Evolutionary conservation across 1,139 yeast species (phyloP), one percentile per base, ranked within the genome.

Genomic region (Zygoascus hellenicus): DNA sequence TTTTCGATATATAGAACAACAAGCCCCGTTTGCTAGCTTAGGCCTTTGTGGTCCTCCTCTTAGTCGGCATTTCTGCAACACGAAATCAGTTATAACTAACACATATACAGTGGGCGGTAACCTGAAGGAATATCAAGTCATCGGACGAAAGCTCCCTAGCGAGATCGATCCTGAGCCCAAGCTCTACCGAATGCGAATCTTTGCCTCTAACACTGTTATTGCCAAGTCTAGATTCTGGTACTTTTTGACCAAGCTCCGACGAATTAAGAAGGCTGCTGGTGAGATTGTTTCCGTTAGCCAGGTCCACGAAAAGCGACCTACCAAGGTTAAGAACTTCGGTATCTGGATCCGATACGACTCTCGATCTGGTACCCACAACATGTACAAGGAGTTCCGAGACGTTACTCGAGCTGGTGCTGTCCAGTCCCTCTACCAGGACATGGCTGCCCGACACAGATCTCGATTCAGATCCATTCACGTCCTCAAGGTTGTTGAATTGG

Each of bases 181-280:
- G 84, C 88, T 92, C 80, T 92, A 83, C 96, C 89, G 98, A 76
- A 92, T 92, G 97, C 89, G 97, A 83, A 89, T 92, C 78, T 92
- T 92, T 77, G 99, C 99, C 71, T 94, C 97, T 70, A 92, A 92
- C 80, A 85, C 81, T 66, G 97, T 92, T 75, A 95, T 92, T 74
- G 99, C 99, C 74, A 92, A 92, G 84, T 92, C 99, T 70, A 92
- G 99, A 80, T 92, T 89, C 96, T 92, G 99, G 99, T 94, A 92
- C 83, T 92, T 92, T 81, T 84, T 92, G 79, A 96, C 90, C 79
- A 89, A 89, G 78, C 85, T 92, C 76, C 95, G 94, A 86, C 92
- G 95, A 83, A 96, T 92, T 72, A 92, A 92, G 92, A 89, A 87
- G 83, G 94, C 98, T 67, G 88, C 96, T 68, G 99, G 99, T 84